Base-by-base conservation (phyloP, 371 early-diverging fungal genomes). In the Syncephalastrum contaminatum region DNA sequence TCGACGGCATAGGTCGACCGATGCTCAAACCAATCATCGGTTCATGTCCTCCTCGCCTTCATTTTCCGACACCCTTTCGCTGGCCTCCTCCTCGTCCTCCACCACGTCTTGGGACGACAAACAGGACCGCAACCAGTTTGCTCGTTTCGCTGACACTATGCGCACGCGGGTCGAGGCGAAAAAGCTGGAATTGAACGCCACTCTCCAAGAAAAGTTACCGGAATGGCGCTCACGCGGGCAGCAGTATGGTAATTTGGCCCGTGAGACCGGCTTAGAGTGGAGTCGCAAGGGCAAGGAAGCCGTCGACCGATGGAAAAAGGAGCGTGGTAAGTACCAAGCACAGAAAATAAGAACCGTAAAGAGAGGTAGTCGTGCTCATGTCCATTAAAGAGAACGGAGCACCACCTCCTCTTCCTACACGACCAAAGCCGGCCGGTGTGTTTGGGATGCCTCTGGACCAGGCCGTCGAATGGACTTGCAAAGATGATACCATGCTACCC, bases 401-500 rank as follows among this genome's bases (percentile, higher is more conserved):
- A 20, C 52, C 36, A 19, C 48, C 36, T 21, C 22, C 45, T 19
- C 24, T 41, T 40, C 51, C 53, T 49, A 54, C 48, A 16, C 69
- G 66, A 48, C 18, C 36, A 4, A n/a, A 39, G n/a, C 19, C 30
- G 5, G 62, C 67, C 24, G 58, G 66, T 24, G 68, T 86, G 4
- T 86, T 86, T 69, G 84, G 87, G 2, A 60, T 73, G 21, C 77
- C 87, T 3, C 51, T 86, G 20, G 73, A 79, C 45, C 66, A 70
- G 14, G 87, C 85, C 1, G 77, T 84, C 7, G 67, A 58, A 40
- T 51, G 75, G 27, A 83, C 86, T 1, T 67, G 72, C 13, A 67
- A 87, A n/a, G 73, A 80, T 0, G 71, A 71, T 7, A 75, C 80
- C 48, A 72, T 76, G 39, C 65, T 91, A 22, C 94, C 94, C 4